Conservation (phyloP, 2,329 filamentous ascomycete genomes). For the Pezicula neosporulosa region DNA sequence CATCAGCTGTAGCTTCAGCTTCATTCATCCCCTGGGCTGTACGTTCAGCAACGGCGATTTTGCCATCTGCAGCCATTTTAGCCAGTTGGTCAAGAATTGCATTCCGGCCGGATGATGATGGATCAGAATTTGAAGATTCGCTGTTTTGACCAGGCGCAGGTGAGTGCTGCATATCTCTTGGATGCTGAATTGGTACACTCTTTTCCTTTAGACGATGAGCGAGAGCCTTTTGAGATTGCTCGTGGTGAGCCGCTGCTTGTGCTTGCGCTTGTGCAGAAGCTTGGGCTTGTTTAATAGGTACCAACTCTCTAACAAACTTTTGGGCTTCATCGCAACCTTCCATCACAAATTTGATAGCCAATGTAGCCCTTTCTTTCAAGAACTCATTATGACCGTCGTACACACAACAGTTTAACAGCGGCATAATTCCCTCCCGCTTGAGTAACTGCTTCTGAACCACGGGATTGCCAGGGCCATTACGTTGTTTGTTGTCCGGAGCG, state of each 20-base stretch:
- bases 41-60: neutral
- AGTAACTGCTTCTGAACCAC: slow-evolving; percentile 87
- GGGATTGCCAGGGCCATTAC: slow-evolving; percentile 60
- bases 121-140: neutral
- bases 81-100: neutral
- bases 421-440: slow-evolving; percentile 79
- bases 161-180: neutral
- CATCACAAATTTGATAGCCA: slow-evolving; percentile 81
- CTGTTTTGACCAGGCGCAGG: neutral
- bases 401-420: slow-evolving; percentile 81
- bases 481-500: slow-evolving; percentile 68
- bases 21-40: neutral
- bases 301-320: slow-evolving; percentile 59
- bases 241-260: neutral
- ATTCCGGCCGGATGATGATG: neutral
- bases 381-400: slow-evolving; percentile 94
- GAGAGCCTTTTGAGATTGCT: neutral
- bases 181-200: neutral
- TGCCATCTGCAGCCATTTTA: neutral
- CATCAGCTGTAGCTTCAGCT: neutral
- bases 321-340: slow-evolving; percentile 73
- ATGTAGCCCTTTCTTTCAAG: slow-evolving; percentile 85
- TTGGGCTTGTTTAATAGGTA: slow-evolving; percentile 25
- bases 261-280: slow-evolving; percentile 16
- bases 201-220: neutral